Base-by-base conservation (phyloP, 768 basidiomycete genomes). In the Xanthoconium purpureum region DNA sequence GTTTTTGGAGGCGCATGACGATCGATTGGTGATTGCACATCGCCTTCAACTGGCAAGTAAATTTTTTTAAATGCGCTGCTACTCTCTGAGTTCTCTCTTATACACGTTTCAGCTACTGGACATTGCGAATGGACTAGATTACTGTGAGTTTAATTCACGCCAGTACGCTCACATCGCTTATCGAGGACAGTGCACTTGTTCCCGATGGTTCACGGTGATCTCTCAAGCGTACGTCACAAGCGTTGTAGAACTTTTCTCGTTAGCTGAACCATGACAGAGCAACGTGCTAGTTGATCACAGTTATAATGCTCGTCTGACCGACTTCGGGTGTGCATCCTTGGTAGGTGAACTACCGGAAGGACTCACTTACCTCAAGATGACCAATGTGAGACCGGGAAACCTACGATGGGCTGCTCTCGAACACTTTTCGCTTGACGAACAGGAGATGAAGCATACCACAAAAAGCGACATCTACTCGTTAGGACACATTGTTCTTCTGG, bases 391-490 rank as follows among this genome's bases (percentile, higher is more conserved):
- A 30, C 57, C 54, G 1, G 54, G 57, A 10, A 50, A 48, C 3
- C 14, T 58, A 24, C 24, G 55, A 29, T 56, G 57, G 57, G 47
- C 48, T 35, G 57, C 57, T 5, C 57, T 44, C 0, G 54, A 58
- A 39, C 24, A 50, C 24, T 56, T 58, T 37, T 56, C 46, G 8
- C 13, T 43, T 32, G 8, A 38, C 3, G 36, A 14, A 38, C 44
- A 29, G 5, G n/a, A 38, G 1, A 18, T 7, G 9, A 38, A 15
- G 15, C 44, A 24, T 11, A 56, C 42, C 8, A 38, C 39, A 24
- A 48, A 57, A 12, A 57, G 46, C 7, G 56, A 48, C 36, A 58
- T 58, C 3, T 20, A 35, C 18, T 47, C 33, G 12, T 47, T 47
- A 12, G 46, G 46, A 17, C 20, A 47, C 12, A 2, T 47, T 5